Evolutionary conservation across 345 rosid species (phyloP), one percentile per base, ranked within the genome.

Genomic region (Viola odorata): DNA sequence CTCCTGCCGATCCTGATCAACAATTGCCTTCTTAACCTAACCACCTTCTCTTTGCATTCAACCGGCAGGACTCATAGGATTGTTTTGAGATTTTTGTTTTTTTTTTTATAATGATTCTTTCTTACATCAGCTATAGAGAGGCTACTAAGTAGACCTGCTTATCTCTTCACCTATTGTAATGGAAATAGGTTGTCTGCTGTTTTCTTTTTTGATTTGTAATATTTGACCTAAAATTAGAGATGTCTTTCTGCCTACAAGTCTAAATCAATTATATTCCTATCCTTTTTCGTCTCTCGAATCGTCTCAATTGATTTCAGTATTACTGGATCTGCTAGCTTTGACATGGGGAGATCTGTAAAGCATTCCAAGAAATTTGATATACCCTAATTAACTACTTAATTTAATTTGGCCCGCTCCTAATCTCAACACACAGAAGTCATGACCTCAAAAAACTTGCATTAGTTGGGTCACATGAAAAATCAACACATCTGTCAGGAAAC

Each of bases 381-480:
- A n/a, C n/a, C n/a, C 32, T 23, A 11, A 9, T 37, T 52, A 52
- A 52, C 55, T 32, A 32, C 39, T 10, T 23, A 57, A 41, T 53
- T 23, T 61, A 47, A 57, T 23, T 23, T 23, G 32, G 32, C 32
- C 32, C 32, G 32, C 32, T 23, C 32, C 32, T 23, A 23, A 23
- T 23, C 32, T 23, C 32, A 23, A 23, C 32, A 23, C 75, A 62
- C 69, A 12, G 32, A 47, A 37, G 1, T 5, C 4, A 44, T 61
- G 80, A 61, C 12, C 41, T 56, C 42, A 38, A 37, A 7, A 8
- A 23, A 1, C 9, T 50, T 37, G 4, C 0, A 38, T 63, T 70
- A 53, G 78, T 65, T 77, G 53, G 48, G 13, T 73, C 78, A 77
- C 41, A 70, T 58, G 57, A 60, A 64, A 2, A 13, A 36, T 13